Evolutionary conservation across 2,329 filamentous ascomycete species (phyloP), one percentile per base, ranked within the genome.

Genomic region (Ceratocystis papillata): DNA sequence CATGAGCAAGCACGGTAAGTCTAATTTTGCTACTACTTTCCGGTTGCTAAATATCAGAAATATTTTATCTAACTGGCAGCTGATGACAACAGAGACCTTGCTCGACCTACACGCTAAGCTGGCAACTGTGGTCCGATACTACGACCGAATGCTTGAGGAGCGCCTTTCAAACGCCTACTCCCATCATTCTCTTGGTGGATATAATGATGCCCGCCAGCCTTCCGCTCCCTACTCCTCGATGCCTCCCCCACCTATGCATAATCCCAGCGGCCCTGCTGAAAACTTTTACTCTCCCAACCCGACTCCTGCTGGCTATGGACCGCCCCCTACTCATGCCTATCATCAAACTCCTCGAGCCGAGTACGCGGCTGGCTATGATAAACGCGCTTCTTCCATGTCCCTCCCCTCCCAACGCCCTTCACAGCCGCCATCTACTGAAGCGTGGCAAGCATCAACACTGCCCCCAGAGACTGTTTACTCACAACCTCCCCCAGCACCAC

Each of bases 91-190:
- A 94, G 92, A 99, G 74, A 94, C 93, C 0, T 81, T 99, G 8
- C 83, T 97, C 28, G 94, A 99, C 74, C 80, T 99, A 0, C 94
- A 99, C 74, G 89, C 91, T 20, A 99, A 99, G 74, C 80, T 99
- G 28, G 94, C 93, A 0, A 96, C 93, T 0, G 94, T 97, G 30
- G 94, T 99, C 4, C 85, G 94, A 44, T 97, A 97, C 74, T 99
- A 99, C 73, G 94, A 99, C 75, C 86, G 91, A 50, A 97, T 99
- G 94, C 81, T 99, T 17, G 94, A 99, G 76, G 94, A 99, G 69
- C 86, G 94, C 48, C 80, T 99, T 30, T 96, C 91, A 7, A 95
- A 88, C 74, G 93, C 94, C 1, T 97, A 97, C 74, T 88, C 86
- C 69, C 90, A 96, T 72, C 88, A 93, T 71, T 86, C 77, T 55